Percentiles rank a stretch among this genome's conserved stretches.
These are phyloP conservation scores for Termitomyces sp. DNA, from an alignment of 768 basidiomycete species.

Conservation along the genomic window DNA sequence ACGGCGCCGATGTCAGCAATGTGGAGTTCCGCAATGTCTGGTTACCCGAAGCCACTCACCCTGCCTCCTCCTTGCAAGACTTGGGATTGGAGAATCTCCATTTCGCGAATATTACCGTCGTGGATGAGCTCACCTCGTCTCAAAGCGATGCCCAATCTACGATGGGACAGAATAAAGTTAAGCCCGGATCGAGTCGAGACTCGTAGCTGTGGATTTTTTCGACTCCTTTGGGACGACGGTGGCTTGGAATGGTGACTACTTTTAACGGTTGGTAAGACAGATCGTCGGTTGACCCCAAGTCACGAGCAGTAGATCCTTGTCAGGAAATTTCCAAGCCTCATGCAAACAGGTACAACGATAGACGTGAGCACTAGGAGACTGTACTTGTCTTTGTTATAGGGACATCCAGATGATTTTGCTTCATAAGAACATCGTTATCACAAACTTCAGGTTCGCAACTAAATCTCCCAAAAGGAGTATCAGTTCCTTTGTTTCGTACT, in stretches of 20 bases:
- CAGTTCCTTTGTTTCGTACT: not conserved
- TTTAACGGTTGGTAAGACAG: not conserved
- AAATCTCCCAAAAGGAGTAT: too few relatives aligned
- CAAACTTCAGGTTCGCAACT: too few relatives aligned
- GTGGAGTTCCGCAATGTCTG: conserved; percentile 10
- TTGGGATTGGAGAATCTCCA: conserved; percentile 2
- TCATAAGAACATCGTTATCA: not conserved
- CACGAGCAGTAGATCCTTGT: not conserved
- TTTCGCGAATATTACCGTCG: conserved; percentile 11
- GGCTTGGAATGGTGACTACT: not conserved
- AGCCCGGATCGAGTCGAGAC: not conserved
- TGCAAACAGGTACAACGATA: too few relatives aligned
- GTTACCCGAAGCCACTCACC: conserved; percentile 2
- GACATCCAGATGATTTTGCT: not conserved
- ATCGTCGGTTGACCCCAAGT: not conserved
- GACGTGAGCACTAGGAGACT: too few relatives aligned
- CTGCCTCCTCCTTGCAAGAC: conserved; percentile 4
- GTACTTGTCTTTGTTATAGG: not conserved
- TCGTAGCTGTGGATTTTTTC: not conserved
- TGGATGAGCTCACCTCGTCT: not conserved
- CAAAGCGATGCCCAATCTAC: not conserved
- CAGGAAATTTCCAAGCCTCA: not conserved
- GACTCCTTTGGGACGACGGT: not conserved
- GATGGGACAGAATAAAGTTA: not conserved
- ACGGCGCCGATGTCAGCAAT: conserved; percentile 10